Conservation (phyloP, 2,329 filamentous ascomycete genomes). For the Raffaelea arxii region DNA sequence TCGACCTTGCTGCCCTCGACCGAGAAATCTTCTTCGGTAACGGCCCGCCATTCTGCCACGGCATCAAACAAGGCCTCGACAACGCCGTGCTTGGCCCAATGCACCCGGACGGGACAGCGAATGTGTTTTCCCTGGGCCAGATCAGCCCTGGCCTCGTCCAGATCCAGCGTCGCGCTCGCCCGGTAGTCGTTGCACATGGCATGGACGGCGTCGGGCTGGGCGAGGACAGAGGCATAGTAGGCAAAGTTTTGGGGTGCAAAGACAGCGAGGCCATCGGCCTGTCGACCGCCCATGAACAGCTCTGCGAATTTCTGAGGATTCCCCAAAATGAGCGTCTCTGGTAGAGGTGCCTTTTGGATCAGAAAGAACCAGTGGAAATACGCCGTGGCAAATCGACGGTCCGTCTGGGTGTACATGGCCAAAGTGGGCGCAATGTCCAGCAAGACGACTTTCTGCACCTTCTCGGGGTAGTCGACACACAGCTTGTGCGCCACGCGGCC, state of each 20-base stretch:
- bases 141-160: too few relatives aligned
- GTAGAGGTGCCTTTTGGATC: neutral
- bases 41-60: too few relatives aligned
- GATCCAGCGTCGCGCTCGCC: neutral
- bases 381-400: neutral
- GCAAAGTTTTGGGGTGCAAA: neutral
- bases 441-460: neutral
- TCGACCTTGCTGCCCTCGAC: too few relatives aligned
- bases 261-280: neutral
- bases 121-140: too few relatives aligned
- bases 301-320: too few relatives aligned
- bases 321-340: neutral
- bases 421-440: neutral
- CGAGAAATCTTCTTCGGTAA: too few relatives aligned
- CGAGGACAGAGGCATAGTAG: neutral
- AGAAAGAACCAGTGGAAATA: neutral
- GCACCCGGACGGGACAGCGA: too few relatives aligned
- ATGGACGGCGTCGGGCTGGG: neutral
- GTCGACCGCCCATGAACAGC: neutral
- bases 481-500: neutral
- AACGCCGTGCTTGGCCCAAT: too few relatives aligned
- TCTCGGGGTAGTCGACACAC: neutral
- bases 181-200: constrained; percentile 1
- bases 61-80: too few relatives aligned
- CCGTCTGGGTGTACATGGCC: neutral